Base-by-base conservation (phyloP, 306 rosid species). In the Inga oerstediana region DNA sequence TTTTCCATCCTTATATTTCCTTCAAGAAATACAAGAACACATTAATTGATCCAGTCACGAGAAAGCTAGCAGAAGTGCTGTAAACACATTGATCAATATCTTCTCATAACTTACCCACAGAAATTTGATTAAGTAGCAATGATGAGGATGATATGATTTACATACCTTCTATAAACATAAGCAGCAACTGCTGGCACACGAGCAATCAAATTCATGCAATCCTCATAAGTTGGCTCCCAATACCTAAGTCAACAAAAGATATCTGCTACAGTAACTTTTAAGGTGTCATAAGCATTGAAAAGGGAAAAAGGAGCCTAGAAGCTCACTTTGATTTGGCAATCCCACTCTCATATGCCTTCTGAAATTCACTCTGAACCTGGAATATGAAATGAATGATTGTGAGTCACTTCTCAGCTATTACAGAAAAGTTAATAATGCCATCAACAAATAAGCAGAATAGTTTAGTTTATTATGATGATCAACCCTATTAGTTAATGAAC, bases 201-300 rank as follows among this genome's bases (percentile, higher is more conserved):
- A 75, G 99, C 98, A 90, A 97, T 92, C 91, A 94, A 88, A 86
- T 91, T 97, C 89, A 94, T 77, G 72, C 89, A 88, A 85, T 97
- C 99, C 91, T 97, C 97, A 77, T 92, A 97, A 27, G 99, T 92
- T 85, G 99, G 99, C 86, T 97, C 98, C 99, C 99, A 97, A 68
- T 92, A 97, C 97, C 98, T 97, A 67, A 76, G 83, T 51, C 64
- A 69, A 82, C 65, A 77, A 72, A 46, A 81, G 14, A 77, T 51
- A 76, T 49, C 62, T 7, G 88, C 79, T 78, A 62, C 7, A 77
- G 82, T 78, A 86, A 71, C 77, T 75, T 44, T 79, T 24, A 86
- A 44, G 78, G 69, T n/a, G 51, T n/a, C 54, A 70, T 67, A 35
- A 49, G 19, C 44, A 10, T n/a, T 20, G 66, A 22, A 58, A 19